Base-by-base conservation (phyloP, 305 asterid species). In the Ilex paraguariensis region DNA sequence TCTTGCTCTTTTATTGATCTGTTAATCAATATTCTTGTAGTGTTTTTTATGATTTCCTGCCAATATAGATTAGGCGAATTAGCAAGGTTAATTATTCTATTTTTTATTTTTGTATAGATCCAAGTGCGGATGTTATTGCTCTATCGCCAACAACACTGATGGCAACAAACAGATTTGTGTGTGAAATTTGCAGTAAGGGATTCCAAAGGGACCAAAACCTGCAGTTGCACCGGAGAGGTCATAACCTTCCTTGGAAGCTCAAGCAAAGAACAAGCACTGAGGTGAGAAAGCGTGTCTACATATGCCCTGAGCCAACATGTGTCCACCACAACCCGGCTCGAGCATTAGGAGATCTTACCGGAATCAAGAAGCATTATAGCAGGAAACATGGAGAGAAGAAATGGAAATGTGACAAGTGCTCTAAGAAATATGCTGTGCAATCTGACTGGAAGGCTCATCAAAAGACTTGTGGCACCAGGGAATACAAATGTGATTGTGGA, bases 371-470 rank as follows among this genome's bases (percentile, higher is more conserved):
- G 70, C 98, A 91, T 46, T 91, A 72, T 13, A 83, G 98, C 68
- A 65, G 98, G 42, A 91, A 91, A 59, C 98, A 91, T 46, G 95
- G 98, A 0, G 96, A 91, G 83, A 91, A 91, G 78, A 91, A 91
- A 62, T 86, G 95, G 91, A 86, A 91, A 66, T 91, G 96, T 62
- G 95, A 86, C 30, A 86, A 84, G 54, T 90, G 97, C 59, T 81
- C 93, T 0, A 91, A 88, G 70, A 86, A 80, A 54, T 91, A 91
- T 49, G 98, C 98, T 0, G 98, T 91, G 39, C 96, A 88, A 33
- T 91, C 98, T 2, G 98, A 91, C 28, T 88, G 96, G 96, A 91
- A 88, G 70, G 98, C 96, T 33, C 98, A 91, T 50, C 92, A 86
- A 13, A 91, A 91, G 80, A 91, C 96, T 62, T 91, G 98, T 63